Conservation (phyloP, 2,329 filamentous ascomycete species). For the Claviceps africana region DNA sequence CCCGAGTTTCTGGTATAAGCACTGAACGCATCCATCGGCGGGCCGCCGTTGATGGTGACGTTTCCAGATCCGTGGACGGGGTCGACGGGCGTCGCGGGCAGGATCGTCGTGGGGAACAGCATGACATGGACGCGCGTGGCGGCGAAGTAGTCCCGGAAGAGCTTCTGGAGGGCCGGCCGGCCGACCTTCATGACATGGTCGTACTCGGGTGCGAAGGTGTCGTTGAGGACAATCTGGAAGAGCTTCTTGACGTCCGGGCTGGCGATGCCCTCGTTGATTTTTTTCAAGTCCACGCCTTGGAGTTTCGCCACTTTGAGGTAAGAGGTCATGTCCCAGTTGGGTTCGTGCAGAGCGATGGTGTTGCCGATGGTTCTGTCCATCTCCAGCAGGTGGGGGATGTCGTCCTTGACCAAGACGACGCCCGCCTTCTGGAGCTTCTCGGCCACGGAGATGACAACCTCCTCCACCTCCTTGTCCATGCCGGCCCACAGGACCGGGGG, state of each 20-base stretch:
- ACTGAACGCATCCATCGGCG: slow-evolving; percentile 5
- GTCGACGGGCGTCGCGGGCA: slow-evolving; percentile 9
- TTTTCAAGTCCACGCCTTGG: slow-evolving; percentile 1
- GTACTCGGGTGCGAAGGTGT: slow-evolving; percentile 2
- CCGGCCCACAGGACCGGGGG: slow-evolving; percentile 8
- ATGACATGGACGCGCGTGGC: slow-evolving; percentile 6
- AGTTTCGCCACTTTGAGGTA: slow-evolving; percentile 5
- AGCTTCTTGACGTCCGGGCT: background rate
- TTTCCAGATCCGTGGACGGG: slow-evolving; percentile 6
- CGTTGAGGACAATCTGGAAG: background rate
- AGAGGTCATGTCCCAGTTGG: slow-evolving; percentile 4
- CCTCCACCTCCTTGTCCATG: slow-evolving; percentile 6
- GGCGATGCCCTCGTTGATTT: slow-evolving; percentile 5
- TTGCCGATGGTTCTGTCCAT: slow-evolving; percentile 5
- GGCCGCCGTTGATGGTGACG: slow-evolving; percentile 9
- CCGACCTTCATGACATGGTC: slow-evolving; percentile 6
- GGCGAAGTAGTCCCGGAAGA: slow-evolving; percentile 7
- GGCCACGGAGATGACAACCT: slow-evolving; percentile 1
- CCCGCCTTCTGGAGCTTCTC: slow-evolving; percentile 5
- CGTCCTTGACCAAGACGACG: slow-evolving; percentile 5
- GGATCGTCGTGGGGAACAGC: slow-evolving; percentile 8
- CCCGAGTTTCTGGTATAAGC: slow-evolving; percentile 6
- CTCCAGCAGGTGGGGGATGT: slow-evolving; percentile 7
- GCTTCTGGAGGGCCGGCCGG: slow-evolving; percentile 8
- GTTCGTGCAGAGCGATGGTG: slow-evolving; percentile 6